Conservation (phyloP, 345 rosid genomes). For the Melaleuca quinquenervia region DNA sequence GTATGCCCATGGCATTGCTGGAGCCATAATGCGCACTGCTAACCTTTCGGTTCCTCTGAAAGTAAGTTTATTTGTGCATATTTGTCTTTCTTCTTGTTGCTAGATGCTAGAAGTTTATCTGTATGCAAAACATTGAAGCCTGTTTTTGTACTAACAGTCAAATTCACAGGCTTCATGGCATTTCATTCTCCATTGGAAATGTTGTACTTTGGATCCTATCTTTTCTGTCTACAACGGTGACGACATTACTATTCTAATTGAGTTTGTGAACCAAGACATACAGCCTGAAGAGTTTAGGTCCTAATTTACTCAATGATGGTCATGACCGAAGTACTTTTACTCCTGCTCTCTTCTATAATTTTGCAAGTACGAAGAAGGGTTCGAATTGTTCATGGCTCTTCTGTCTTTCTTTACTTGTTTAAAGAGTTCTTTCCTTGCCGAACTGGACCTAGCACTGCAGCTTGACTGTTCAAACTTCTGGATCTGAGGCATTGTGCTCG, state of each 20-base stretch:
- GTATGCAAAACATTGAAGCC: not conserved
- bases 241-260: not conserved
- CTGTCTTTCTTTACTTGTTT: not conserved
- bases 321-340: not conserved
- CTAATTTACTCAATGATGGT: not conserved
- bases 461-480: not conserved
- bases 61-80: conserved; percentile 21
- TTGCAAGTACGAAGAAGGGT: not conserved
- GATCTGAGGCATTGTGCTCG: not conserved
- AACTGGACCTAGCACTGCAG: not conserved
- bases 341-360: not conserved
- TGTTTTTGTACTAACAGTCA: not conserved
- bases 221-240: not conserved
- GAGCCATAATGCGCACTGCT: conserved; percentile 86
- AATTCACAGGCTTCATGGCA: not conserved
- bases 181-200: not conserved
- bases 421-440: not conserved
- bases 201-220: not conserved
- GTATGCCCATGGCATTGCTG: conserved; percentile 98
- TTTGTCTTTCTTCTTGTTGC: not conserved
- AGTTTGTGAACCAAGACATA: not conserved
- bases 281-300: not conserved
- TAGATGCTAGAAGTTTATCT: not conserved
- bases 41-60: conserved; percentile 80
- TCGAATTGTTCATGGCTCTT: not conserved